Conservation (phyloP, 306 rosid genomes). For the Cicer yamashitae region DNA sequence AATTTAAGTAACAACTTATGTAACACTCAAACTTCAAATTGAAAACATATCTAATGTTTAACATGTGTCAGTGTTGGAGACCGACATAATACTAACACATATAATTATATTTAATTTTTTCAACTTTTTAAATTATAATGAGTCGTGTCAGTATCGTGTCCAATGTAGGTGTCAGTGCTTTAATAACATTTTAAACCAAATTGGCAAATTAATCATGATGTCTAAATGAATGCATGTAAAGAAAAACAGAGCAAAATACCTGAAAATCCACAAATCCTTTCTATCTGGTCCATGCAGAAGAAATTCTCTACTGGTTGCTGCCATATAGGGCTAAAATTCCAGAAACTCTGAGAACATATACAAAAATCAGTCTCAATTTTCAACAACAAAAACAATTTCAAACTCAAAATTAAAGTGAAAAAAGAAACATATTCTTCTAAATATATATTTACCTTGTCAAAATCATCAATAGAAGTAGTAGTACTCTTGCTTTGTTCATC, state of each 20-base stretch:
- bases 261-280: slow-evolving; percentile 51
- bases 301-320: slow-evolving; percentile 59
- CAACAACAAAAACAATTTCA: slow-evolving; percentile 17
- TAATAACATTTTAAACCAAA: no score
- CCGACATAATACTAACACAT: background rate
- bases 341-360: slow-evolving; percentile 48
- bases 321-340: slow-evolving; percentile 64
- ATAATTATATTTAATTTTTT: no score
- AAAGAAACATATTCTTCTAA: background rate
- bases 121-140: no score
- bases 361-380: slow-evolving; percentile 36
- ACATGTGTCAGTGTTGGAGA: background rate
- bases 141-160: no score
- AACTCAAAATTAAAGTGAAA: background rate
- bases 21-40: background rate
- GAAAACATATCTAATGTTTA: background rate
- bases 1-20: background rate
- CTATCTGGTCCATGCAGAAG: slow-evolving; percentile 61
- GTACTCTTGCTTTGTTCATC: slow-evolving; percentile 46
- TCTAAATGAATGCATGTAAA: slow-evolving; percentile 15
- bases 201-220: no score
- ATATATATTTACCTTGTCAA: slow-evolving; percentile 47
- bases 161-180: no score
- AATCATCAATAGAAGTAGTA: slow-evolving; percentile 37
- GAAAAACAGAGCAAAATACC: slow-evolving; percentile 35